Evolutionary conservation across 2,329 filamentous ascomycete genomes (phyloP).

Genomic region (Falciphora oryzae): DNA sequence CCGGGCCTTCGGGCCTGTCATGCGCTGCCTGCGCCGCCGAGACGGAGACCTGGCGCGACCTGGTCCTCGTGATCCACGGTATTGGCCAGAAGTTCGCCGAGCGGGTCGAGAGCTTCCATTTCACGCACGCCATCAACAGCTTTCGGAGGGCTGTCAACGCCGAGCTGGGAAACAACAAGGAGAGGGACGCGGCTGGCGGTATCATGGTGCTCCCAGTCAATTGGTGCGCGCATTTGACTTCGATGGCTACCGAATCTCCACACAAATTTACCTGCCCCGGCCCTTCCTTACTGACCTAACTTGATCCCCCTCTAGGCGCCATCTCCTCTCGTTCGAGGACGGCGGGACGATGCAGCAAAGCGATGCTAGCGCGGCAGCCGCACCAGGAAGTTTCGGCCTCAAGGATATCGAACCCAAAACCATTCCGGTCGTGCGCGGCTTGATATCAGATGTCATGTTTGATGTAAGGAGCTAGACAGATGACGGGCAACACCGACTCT

Average conservation of each 20-base stretch:
- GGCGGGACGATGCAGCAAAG: conserved; percentile 54
- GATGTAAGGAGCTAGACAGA: conserved; percentile 53
- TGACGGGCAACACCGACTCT: too few relatives aligned
- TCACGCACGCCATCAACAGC: conserved; percentile 90
- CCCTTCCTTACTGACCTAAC: background rate
- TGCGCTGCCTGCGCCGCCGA: conserved; percentile 59
- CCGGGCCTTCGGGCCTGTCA: conserved; percentile 16
- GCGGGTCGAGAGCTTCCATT: conserved; percentile 91
- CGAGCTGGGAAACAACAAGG: conserved; percentile 63
- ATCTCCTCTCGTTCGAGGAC: conserved; percentile 82
- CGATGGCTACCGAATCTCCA: background rate
- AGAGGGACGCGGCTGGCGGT: conserved; percentile 34
- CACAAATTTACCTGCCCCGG: too few relatives aligned
- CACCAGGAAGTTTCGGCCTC: conserved; percentile 55
- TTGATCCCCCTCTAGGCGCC: conserved; percentile 37
- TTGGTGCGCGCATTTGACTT: conserved; percentile 44
- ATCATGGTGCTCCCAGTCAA: conserved; percentile 94
- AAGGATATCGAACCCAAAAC: conserved; percentile 90
- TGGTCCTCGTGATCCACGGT: conserved; percentile 87
- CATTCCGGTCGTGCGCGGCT: conserved; percentile 83
- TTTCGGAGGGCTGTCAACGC: conserved; percentile 83
- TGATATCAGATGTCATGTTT: conserved; percentile 97
- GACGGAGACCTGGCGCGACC: conserved; percentile 62
- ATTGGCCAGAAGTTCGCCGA: conserved; percentile 97
- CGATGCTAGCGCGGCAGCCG: conserved; percentile 39